These are phyloP conservation scores for Ophiocytium majus DNA, from an alignment of 352 stramenopile species.

Conservation along the genomic window DNA sequence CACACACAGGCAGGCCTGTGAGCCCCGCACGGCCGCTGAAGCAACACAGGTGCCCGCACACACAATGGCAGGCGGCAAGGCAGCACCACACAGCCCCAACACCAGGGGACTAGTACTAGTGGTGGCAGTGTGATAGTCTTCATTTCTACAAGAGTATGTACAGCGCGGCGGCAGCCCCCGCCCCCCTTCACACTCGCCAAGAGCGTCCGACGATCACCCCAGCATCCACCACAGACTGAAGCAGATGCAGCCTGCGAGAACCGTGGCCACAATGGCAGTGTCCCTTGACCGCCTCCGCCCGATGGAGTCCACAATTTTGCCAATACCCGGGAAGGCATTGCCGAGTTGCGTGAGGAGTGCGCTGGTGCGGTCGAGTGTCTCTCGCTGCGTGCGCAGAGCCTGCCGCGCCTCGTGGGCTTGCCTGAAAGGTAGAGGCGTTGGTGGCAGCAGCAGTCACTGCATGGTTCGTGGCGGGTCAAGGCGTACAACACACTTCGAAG, in stretches of 20 bases:
- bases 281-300: not conserved
- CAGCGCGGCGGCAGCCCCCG: too few relatives aligned
- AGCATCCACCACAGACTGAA: slow-evolving; percentile 9
- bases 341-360: not conserved
- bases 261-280: not conserved
- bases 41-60: too few relatives aligned
- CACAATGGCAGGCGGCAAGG: too few relatives aligned
- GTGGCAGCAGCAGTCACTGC: not conserved
- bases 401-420: slow-evolving; percentile 16
- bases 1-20: too few relatives aligned
- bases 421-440: not conserved
- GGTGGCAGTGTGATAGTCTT: too few relatives aligned
- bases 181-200: too few relatives aligned
- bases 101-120: too few relatives aligned
- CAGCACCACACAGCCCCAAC: too few relatives aligned
- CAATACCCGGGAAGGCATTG: not conserved
- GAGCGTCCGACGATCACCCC: not conserved
- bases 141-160: too few relatives aligned
- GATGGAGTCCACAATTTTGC: not conserved
- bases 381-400: not conserved
- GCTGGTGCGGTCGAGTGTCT: not conserved
- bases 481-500: not conserved
- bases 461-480: not conserved
- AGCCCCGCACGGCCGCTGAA: too few relatives aligned
- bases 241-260: slow-evolving; percentile 2